A percentile compares a stretch with the other conserved stretches of the same genome.
phyloP scores from a whole-genome alignment of 2,329 filamentous ascomycete species.

The Scedosporium minutisporum region DNA sequence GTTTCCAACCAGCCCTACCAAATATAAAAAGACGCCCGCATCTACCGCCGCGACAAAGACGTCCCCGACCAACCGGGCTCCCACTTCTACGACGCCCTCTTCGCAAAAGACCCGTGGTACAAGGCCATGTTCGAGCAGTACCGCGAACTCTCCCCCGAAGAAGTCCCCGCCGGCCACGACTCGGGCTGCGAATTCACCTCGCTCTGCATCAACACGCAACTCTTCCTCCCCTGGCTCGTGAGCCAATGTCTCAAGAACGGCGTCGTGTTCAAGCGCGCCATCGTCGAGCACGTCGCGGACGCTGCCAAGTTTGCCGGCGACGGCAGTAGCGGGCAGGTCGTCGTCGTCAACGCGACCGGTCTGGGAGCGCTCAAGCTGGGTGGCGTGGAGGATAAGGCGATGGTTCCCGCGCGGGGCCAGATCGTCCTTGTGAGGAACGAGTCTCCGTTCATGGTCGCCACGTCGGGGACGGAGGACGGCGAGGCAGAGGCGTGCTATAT shows the following conservation, averaged over 20 bases:
- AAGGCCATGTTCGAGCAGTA: constrained; percentile 63
- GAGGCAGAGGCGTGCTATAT: constrained; percentile 65
- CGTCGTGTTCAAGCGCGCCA: constrained; percentile 54
- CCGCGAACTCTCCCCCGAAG: constrained; percentile 44
- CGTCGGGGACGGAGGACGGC: constrained; percentile 65
- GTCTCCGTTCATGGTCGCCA: constrained; percentile 57
- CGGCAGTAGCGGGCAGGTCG: constrained; percentile 45
- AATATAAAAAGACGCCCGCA: constrained; percentile 28
- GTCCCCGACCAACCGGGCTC: constrained; percentile 19
- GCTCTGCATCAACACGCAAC: constrained; percentile 80
- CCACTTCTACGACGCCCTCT: constrained; percentile 56
- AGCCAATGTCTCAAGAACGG: constrained; percentile 70
- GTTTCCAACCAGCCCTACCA: neutral
- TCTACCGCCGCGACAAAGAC: constrained; percentile 55
- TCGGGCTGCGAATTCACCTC: constrained; percentile 70
- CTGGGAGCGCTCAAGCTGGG: constrained; percentile 66
- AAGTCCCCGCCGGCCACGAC: constrained; percentile 56
- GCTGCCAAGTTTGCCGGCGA: constrained; percentile 40
- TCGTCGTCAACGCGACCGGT: constrained; percentile 81
- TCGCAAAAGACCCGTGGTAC: constrained; percentile 63
- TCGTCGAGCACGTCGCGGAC: constrained; percentile 62
- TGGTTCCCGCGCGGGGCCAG: constrained; percentile 74
- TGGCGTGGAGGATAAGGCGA: constrained; percentile 65
- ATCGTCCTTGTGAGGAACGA: constrained; percentile 76
- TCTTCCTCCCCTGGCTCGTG: constrained; percentile 81